Evolutionary conservation across 495 filamentous ascomycete species (phyloP).

Genomic region (Terfezia claveryi): DNA sequence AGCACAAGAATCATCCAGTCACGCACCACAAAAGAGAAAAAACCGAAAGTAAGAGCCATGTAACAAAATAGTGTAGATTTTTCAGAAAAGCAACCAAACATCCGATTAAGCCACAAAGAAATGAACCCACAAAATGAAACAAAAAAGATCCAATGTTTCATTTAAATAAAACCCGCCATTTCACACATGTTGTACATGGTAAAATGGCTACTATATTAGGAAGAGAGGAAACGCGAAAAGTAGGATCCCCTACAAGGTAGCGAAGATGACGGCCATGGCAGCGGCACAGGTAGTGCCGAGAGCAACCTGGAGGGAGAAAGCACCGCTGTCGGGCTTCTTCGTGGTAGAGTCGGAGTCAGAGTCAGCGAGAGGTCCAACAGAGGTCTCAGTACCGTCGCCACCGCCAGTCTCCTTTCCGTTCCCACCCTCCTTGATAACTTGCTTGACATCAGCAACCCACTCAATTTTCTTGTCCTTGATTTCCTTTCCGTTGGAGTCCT

Average conservation of each 20-base stretch:
- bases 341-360: neutral
- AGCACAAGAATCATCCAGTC: too few species aligned
- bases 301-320: neutral
- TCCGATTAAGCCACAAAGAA: too few species aligned
- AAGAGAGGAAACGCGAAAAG: too few species aligned
- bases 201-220: too few species aligned
- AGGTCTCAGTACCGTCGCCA: constrained; percentile 8
- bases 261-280: neutral
- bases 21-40: too few species aligned
- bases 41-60: too few species aligned
- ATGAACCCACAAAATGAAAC: too few species aligned
- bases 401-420: constrained; percentile 18
- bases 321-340: neutral
- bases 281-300: neutral
- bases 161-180: too few species aligned
- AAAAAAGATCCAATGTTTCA: too few species aligned
- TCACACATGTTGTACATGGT: too few species aligned
- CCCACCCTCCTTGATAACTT: constrained; percentile 9
- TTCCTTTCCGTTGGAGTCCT: constrained; percentile 4
- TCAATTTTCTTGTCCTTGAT: constrained; percentile 8
- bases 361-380: neutral
- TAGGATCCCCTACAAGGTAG: neutral
- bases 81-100: too few species aligned
- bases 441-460: constrained; percentile 3
- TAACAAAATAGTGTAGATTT: too few species aligned